Base-by-base conservation (phyloP, 192 early-diverging fungal species). In the Coemansia sp. region DNA sequence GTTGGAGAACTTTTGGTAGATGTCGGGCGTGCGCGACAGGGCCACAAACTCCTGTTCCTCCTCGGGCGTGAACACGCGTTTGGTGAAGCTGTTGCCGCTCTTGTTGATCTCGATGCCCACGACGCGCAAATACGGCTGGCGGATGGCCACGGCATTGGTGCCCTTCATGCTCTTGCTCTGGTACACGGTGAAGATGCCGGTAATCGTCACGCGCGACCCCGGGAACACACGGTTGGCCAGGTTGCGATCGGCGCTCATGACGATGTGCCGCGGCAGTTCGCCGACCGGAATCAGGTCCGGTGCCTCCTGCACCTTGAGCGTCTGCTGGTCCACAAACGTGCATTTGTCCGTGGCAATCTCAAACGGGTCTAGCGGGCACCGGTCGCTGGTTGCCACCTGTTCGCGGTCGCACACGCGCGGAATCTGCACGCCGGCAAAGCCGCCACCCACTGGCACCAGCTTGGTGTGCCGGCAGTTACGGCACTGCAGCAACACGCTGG, bases 231-330 rank as follows among this genome's bases (percentile, higher is more conserved):
- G 79, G 79, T 92, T 91, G 20, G 89, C 84, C 60, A 97, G 76
- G 53, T 83, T 86, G 41, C 75, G 82, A 69, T 99, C 97, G 2
- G 87, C 87, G 74, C 85, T 92, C 50, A 99, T 70, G 0, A 92
- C 79, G 21, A 93, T 87, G 70, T 97, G 95, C 25, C 97, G 87
- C 30, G 97, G 97, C 30, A 99, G 80, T 67, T 99, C 97, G 59
- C 97, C 97, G 1, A 96, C 92, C 4, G 97, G 97, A 11, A 99
- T 92, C 71, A 94, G 88, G 45, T 95, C 97, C 8, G 93, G 92
- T 12, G 92, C 84, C 69, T 99, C 97, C 66, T 99, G 97, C 48
- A 99, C 82, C 73, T 99, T 99, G 51, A 99, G 80, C 6, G 86
- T 85, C 77, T 99, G 97, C 65, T 93, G 90, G 79, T 99, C 97